Base-by-base conservation (phyloP, 2,329 filamentous ascomycete genomes). In the Fusarium tricinctum region DNA sequence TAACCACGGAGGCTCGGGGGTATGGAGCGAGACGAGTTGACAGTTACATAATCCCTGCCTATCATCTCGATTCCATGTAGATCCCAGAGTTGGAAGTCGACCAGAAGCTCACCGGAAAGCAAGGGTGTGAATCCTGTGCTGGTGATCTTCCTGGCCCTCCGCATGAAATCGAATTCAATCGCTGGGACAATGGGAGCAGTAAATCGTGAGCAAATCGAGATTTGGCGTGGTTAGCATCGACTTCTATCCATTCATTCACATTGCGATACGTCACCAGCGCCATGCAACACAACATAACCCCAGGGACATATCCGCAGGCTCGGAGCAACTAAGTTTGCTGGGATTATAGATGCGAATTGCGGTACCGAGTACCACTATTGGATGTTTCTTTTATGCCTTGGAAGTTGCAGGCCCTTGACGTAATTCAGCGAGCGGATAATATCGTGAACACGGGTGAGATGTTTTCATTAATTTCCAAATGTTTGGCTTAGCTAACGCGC, bases 61-160 rank as follows among this genome's bases (percentile, higher is more conserved):
- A 51, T 69, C 66, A 69, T 69, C 66, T 69, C 66, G 62, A 69
- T 68, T 68, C 60, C 54, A 38, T 62, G 66, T 58, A 61, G 61
- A 69, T 69, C 66, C 33, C 56, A 57, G 40, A 67, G 58, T 62
- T 63, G 26, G 58, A 69, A 69, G 32, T 35, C 14, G 22, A 58
- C 61, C 57, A 69, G 66, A 69, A 69, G 62, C 66, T 63, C 51
- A 63, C 56, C 45, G 62, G 50, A 46, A 50, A 42, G 39, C 66
- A 69, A 67, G 66, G 66, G 30, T 67, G n/a, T 23, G 20, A 42
- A 55, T 63, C 56, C 61, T 54, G 45, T 47, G 35, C 45, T 54
- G 50, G 20, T 55, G 66, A 69, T 69, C 66, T 14, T 50, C 35
- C 48, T 35, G 14, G 22, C 32, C 39, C 52, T 67, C 66, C 62